These are phyloP conservation scores for Capsella rubella DNA, from an alignment of 441 rosid species.

Conservation along the genomic window DNA sequence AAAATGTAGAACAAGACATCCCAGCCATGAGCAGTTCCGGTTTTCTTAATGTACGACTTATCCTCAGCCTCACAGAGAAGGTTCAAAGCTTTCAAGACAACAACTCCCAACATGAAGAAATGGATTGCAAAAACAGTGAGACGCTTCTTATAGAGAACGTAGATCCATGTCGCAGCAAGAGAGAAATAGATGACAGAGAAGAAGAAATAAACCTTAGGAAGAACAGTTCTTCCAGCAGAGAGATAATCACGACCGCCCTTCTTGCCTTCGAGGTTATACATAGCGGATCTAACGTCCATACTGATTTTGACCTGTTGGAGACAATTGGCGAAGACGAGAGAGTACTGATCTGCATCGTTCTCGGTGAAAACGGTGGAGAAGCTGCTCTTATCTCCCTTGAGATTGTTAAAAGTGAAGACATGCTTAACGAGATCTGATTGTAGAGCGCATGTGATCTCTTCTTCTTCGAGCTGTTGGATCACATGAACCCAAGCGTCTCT, in stretches of 20 bases:
- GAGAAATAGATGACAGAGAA: constrained; percentile 65
- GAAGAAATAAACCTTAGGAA: constrained; percentile 81
- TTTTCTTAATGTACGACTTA: constrained; percentile 79
- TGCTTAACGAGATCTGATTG: constrained; percentile 63
- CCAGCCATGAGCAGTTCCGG: constrained; percentile 95
- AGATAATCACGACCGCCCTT: constrained; percentile 68
- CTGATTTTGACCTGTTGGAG: constrained; percentile 60
- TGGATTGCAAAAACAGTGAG: constrained; percentile 80
- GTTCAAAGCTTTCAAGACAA: constrained; percentile 71
- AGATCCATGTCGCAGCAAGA: constrained; percentile 77
- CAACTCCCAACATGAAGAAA: constrained; percentile 90
- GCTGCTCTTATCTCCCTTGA: constrained; percentile 40
- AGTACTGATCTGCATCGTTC: constrained; percentile 76
- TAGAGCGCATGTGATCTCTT: constrained; percentile 75
- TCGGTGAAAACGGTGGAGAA: constrained; percentile 38
- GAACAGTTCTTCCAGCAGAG: constrained; percentile 76
- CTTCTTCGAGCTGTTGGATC: constrained; percentile 74
- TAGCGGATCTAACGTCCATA: constrained; percentile 78
- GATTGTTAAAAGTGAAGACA: constrained; percentile 65
- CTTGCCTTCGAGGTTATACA: constrained; percentile 83
- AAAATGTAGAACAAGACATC: constrained; percentile 91
- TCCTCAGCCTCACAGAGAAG: constrained; percentile 89
- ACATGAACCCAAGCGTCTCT: constrained; percentile 84
- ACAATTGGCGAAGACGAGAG: constrained; percentile 85
- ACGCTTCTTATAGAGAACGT: constrained; percentile 71